These are phyloP conservation scores for Xylaria multiplex DNA, from an alignment of 2,329 filamentous ascomycete genomes.

Conservation along the genomic window DNA sequence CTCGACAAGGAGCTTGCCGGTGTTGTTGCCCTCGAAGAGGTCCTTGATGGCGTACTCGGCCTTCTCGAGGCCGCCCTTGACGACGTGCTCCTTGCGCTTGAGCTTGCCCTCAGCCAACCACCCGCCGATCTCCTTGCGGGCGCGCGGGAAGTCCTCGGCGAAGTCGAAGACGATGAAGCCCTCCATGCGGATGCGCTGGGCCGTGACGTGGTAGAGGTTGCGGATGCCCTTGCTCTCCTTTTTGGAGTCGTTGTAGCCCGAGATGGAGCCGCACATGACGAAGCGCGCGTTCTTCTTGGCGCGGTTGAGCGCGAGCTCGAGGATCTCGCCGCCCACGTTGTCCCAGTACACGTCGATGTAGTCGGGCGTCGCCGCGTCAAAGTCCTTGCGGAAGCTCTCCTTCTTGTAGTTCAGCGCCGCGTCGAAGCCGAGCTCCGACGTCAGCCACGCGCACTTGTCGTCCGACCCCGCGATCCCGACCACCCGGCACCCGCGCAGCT, in stretches of 20 bases:
- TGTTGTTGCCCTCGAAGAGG: slow-evolving; percentile 76
- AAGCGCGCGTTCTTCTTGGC: slow-evolving; percentile 72
- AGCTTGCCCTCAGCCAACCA: slow-evolving; percentile 80
- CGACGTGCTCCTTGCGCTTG: slow-evolving; percentile 75
- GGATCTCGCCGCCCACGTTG: slow-evolving; percentile 76
- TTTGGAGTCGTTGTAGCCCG: slow-evolving; percentile 70
- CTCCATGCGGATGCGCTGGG: slow-evolving; percentile 68
- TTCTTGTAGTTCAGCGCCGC: slow-evolving; percentile 70
- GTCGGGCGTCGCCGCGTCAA: slow-evolving; percentile 62
- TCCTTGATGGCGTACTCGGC: slow-evolving; percentile 72
- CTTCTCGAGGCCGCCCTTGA: slow-evolving; percentile 72
- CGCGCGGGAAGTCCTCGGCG: slow-evolving; percentile 64
- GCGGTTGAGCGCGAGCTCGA: slow-evolving; percentile 72
- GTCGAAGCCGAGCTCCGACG: slow-evolving; percentile 66
- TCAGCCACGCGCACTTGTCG: slow-evolving; percentile 71
- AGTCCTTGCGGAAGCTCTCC: slow-evolving; percentile 60
- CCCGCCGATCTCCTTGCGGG: slow-evolving; percentile 67
- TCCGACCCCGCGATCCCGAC: slow-evolving; percentile 73
- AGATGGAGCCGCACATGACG: slow-evolving; percentile 77
- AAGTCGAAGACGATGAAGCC: slow-evolving; percentile 81
- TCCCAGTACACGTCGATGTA: slow-evolving; percentile 71
- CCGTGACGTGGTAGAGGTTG: slow-evolving; percentile 47
- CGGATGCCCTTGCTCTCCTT: slow-evolving; percentile 60
- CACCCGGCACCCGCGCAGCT: slow-evolving; percentile 71
- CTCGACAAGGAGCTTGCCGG: slow-evolving; percentile 71